These are phyloP conservation scores for Coffea canephora DNA, from an alignment of 257 asterid species.

Conservation along the genomic window DNA sequence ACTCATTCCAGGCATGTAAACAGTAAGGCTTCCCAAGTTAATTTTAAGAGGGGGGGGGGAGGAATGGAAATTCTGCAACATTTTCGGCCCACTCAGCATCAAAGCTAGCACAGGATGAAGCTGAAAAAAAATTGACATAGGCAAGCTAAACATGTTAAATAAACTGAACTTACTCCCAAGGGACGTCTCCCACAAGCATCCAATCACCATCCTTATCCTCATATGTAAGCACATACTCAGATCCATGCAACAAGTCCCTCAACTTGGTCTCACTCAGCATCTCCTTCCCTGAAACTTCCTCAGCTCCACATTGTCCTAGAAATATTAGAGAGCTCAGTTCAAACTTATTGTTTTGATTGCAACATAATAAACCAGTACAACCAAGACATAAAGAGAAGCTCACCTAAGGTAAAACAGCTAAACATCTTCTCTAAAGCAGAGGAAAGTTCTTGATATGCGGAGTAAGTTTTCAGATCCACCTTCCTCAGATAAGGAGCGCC, in stretches of 20 bases:
- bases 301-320: constrained; percentile 10
- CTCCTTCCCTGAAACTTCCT: constrained; percentile 30
- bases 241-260: constrained; percentile 61
- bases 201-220: constrained; percentile 42
- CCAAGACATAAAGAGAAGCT: constrained; percentile 9
- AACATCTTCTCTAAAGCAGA: constrained; percentile 88
- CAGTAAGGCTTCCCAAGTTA: background rate
- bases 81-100: background rate
- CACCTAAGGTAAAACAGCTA: constrained; percentile 65
- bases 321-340: constrained; percentile 6
- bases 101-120: background rate
- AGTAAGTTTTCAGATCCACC: constrained; percentile 75
- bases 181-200: constrained; percentile 42
- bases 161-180: constrained; percentile 33
- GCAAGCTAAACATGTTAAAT: background rate
- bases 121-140: background rate
- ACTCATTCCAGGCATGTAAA: background rate
- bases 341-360: background rate
- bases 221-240: constrained; percentile 52
- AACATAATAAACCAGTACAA: background rate
- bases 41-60: background rate
- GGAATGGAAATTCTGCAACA: background rate
- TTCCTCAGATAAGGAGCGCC: constrained; percentile 93
- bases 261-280: constrained; percentile 56
- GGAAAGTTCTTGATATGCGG: constrained; percentile 69